Base-by-base conservation (phyloP, 1,284 basidiomycete species). In the Microbotryum violaceum region DNA sequence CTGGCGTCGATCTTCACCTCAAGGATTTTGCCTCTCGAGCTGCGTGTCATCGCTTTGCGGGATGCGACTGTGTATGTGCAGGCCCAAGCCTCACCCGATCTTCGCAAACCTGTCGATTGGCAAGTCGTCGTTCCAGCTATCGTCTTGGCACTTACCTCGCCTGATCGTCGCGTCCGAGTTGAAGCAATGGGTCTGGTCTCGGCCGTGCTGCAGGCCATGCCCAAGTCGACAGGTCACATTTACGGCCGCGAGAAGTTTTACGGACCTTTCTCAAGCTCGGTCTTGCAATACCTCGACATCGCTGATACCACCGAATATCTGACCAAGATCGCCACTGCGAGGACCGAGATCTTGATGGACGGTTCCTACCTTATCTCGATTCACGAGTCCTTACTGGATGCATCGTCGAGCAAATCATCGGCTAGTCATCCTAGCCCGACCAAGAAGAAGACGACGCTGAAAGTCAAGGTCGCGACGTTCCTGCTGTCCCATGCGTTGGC, bases 191-290 rank as follows among this genome's bases (percentile, higher is more conserved):
- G 81, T 52, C 84, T 85, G 52, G 74, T 97, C 20, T 78, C 79
- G 5, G 75, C 80, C 14, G 54, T 75, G 7, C 70, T 85, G 49
- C 42, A 31, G 29, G 73, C 75, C 4, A 74, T 78, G 44, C 46
- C 70, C 57, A 51, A 71, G 62, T 79, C 78, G 48, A 77, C 82
- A 31, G 77, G 77, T 21, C 78, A 80, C 3, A 82, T 96, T 1
- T 96, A 92, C 75, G 89, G 83, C 9, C 83, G 88, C 68, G 91
- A 96, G 70, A 79, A 78, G 1, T 82, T 96, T 55, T 97, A 97
- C 73, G 92, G 91, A 3, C 61, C 77, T 6, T 80, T 42, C 77
- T 96, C 50, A 88, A 93, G 75, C 37, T 42, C 37, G 12, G 37
- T 16, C 37, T 42, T 42, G 37, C 37, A 42, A 42, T 89, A 91